These are phyloP conservation scores for Colletotrichum sp. DNA, from an alignment of 2,329 filamentous ascomycete genomes.

Conservation along the genomic window DNA sequence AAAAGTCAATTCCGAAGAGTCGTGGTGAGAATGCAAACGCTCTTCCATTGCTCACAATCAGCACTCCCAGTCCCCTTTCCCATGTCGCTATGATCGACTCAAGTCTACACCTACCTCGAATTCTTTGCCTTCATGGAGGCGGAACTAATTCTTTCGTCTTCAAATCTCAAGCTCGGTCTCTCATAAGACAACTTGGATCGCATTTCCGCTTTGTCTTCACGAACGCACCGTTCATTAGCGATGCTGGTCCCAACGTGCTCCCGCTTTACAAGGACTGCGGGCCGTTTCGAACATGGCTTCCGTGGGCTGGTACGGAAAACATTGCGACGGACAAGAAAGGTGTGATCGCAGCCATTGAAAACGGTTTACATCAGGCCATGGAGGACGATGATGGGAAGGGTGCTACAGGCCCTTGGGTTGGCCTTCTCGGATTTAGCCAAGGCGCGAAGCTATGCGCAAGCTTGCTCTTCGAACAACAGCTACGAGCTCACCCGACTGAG, in stretches of 20 bases:
- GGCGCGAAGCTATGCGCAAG: background rate
- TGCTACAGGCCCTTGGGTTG: background rate
- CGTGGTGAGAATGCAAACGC: background rate
- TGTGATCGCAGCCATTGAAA: background rate
- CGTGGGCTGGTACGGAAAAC: background rate
- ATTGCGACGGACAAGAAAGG: background rate
- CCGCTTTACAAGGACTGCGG: background rate
- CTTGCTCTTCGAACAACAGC: background rate
- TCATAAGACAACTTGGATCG: background rate
- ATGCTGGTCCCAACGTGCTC: background rate
- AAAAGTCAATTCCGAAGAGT: background rate
- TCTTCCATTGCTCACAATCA: background rate
- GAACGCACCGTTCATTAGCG: background rate
- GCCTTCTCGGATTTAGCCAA: background rate
- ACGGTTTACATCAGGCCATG: background rate
- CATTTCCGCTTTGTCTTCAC: background rate
- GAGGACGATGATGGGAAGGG: background rate
- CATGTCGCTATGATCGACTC: background rate
- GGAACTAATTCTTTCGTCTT: background rate
- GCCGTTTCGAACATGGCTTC: background rate
- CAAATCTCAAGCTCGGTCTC: background rate
- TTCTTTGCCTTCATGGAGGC: background rate
- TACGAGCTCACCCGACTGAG: background rate
- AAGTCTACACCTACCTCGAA: background rate
- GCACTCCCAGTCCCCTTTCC: background rate